Evolutionary conservation across 768 basidiomycete genomes (phyloP), one percentile per base, ranked within the genome.

Genomic region (Boletus reticuloceps): DNA sequence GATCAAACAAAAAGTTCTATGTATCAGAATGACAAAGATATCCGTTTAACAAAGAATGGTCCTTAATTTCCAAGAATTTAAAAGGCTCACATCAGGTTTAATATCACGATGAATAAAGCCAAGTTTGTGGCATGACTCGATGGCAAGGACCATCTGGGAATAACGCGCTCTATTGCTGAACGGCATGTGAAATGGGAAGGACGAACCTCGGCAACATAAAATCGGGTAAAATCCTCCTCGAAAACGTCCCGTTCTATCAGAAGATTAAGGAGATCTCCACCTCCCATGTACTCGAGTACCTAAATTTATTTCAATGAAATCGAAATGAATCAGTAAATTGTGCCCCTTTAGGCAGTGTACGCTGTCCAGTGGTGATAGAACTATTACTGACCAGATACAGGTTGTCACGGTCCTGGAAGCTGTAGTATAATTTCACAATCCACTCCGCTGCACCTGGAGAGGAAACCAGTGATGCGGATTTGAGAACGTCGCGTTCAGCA

Each of bases 61-160:
- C 67, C 61, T 67, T 65, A 65, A 71, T 71, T 50, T 61, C 38
- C 40, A 66, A 58, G 48, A 60, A 62, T 63, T 59, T 51, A 58
- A 19, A 52, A 25, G 34, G 74, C 84, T 69, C 70, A 91, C 89
- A 73, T 95, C 91, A 64, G 94, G 91, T 73, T 97, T 95, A 74
- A 98, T 95, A 76, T 99, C 96, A 58, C 96, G 84, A 76, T 98
- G 96, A 66, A 98, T 97, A 75, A 95, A 98, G 11, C 95, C 95
- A 64, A 91, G 86, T 69, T 86, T 88, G 75, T 97, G 94, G 70
- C 93, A 95, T 58, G 88, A 88, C 70, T 95, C 89, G 58, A 98
- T 87, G 31, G 93, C 92, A 19, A 98, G 82, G 55, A 98, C 79
- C 94, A 97, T 97, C 91, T 93, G 67, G 67, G 51, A 51, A 63